Evolutionary conservation across 1,284 basidiomycete genomes (phyloP), one percentile per base, ranked within the genome.

Genomic region (Heterobasidion annosum): DNA sequence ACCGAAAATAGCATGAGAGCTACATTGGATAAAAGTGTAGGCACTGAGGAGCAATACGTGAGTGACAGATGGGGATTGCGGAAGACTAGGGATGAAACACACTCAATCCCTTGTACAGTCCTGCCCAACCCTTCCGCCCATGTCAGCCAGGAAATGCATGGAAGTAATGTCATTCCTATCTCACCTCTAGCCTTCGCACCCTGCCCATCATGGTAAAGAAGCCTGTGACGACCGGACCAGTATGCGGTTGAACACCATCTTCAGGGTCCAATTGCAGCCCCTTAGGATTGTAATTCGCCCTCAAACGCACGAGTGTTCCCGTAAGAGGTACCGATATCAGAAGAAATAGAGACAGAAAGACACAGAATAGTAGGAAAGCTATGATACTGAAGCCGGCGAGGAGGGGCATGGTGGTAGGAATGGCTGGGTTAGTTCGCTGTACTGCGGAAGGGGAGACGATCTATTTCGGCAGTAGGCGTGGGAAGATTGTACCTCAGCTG

Each of bases 91-190:
- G 44, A 34, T n/a, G 16, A 19, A 13, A 73, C 88, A 53, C 65
- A 90, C 88, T 88, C 50, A 85, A 66, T 51, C 92, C 92, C 69
- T 93, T 95, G 76, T 89, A 93, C 44, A 94, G 67, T 16, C 92
- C 92, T 52, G 75, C 67, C 77, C 78, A 84, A 19, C 92, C 88
- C 83, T 89, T 46, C 53, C 37, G 37, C 37, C 10, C 37, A n/a
- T 12, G 37, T 40, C 37, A 40, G n/a, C n/a, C 12, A 40, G 45
- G 54, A 54, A 54, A 52, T n/a, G 40, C 48, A 52, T 49, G 48
- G 50, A 35, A 51, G 25, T 32, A 42, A 54, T 46, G 43, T 47
- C 55, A 54, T 46, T 42, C 34, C 16, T 13, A 34, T 57, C 74
- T 45, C 46, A 85, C 86, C 75, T 95, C 93, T 13, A 94, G 76